These are phyloP conservation scores for Emiliania huxleyi DNA, from an alignment of 78 protist genomes.

Conservation along the genomic window DNA sequence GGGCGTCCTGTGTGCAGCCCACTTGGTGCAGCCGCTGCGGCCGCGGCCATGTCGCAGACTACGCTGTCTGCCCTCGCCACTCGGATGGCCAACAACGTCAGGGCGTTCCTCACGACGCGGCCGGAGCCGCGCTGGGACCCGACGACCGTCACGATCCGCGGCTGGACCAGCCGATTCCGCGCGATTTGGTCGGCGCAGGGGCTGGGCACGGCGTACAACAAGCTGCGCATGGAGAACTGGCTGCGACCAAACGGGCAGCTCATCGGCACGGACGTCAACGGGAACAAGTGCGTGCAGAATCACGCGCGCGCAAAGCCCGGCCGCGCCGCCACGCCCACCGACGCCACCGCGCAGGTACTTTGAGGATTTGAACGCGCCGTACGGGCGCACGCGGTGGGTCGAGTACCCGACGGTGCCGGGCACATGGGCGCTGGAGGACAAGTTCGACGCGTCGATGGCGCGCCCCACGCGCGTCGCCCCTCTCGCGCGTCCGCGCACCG, in stretches of 20 bases:
- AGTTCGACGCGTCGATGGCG: not conserved
- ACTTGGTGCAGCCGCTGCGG: too few relatives aligned
- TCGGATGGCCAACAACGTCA: too few relatives aligned
- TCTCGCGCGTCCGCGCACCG: too few relatives aligned
- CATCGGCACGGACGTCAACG: not conserved
- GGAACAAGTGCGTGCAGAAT: too few relatives aligned
- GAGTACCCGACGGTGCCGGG: not conserved
- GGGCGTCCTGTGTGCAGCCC: too few relatives aligned
- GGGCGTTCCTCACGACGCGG: not conserved
- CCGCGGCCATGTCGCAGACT: too few relatives aligned
- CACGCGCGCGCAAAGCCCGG: not conserved
- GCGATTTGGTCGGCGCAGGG: not conserved
- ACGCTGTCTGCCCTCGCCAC: too few relatives aligned
- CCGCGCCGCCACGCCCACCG: not conserved
- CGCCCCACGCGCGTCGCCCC: not conserved
- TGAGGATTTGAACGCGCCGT: not conserved
- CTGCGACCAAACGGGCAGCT: not conserved
- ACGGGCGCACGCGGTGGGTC: not conserved
- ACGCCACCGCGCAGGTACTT: not conserved
- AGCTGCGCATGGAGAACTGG: not conserved
- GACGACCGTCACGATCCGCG: not conserved
- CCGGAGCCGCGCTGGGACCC: not conserved
- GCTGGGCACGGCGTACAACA: not conserved
- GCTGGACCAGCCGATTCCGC: not conserved
- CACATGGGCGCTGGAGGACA: not conserved